Percentiles rank a stretch among this genome's conserved stretches.
These are phyloP conservation scores for Colletotrichum tofieldiae DNA, from an alignment of 2,329 filamentous ascomycete genomes.

Conservation along the genomic window DNA sequence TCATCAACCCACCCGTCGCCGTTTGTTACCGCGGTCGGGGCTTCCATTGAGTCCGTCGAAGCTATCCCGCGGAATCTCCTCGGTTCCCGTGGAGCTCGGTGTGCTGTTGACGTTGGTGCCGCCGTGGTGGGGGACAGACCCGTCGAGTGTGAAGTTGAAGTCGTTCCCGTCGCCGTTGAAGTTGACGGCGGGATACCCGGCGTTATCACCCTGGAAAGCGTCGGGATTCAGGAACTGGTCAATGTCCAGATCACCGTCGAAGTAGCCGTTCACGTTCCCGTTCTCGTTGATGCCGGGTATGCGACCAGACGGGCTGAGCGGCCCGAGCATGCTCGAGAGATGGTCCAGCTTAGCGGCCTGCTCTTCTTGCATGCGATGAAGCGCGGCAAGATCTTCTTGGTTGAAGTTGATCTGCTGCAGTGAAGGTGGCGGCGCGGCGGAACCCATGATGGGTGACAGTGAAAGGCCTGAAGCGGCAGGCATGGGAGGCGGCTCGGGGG, in stretches of 20 bases:
- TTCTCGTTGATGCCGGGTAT: slow-evolving; percentile 78
- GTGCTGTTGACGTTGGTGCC: slow-evolving; percentile 54
- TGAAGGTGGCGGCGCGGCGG: slow-evolving; percentile 62
- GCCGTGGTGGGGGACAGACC: slow-evolving; percentile 47
- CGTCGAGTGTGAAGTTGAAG: slow-evolving; percentile 67
- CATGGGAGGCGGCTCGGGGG: slow-evolving; percentile 38
- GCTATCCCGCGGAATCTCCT: slow-evolving; percentile 66
- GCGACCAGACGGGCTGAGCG: slow-evolving; percentile 83
- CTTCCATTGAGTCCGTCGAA: slow-evolving; percentile 49
- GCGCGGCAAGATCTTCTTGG: slow-evolving; percentile 81
- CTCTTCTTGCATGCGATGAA: slow-evolving; percentile 84
- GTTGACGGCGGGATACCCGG: slow-evolving; percentile 54
- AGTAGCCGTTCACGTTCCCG: slow-evolving; percentile 50
- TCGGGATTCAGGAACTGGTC: slow-evolving; percentile 64
- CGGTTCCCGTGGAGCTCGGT: slow-evolving; percentile 64
- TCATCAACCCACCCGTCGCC: slow-evolving; percentile 53
- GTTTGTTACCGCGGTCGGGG: slow-evolving; percentile 53
- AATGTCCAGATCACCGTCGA: slow-evolving; percentile 61
- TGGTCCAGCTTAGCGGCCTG: slow-evolving; percentile 85
- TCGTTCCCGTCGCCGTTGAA: slow-evolving; percentile 63
- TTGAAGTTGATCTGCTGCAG: slow-evolving; percentile 78
- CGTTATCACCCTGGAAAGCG: slow-evolving; percentile 60
- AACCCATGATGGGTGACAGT: slow-evolving; percentile 66
- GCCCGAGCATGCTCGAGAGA: slow-evolving; percentile 81
- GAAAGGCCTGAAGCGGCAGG: slow-evolving; percentile 51